These are phyloP conservation scores for Spiromastix sp. DNA, from an alignment of 2,329 filamentous ascomycete genomes.

Conservation along the genomic window DNA sequence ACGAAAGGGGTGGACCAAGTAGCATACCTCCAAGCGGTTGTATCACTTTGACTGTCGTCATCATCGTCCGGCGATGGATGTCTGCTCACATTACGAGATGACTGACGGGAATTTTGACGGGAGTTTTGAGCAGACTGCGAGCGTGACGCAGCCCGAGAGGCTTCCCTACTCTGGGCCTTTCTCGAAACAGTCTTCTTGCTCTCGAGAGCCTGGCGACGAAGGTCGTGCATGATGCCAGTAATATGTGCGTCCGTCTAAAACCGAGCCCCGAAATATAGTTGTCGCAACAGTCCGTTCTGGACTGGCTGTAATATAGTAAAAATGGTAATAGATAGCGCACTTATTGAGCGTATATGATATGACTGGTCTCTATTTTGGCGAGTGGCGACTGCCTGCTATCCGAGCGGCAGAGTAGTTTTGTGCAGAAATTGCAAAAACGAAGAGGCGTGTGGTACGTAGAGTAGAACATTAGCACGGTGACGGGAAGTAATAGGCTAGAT, in stretches of 20 bases:
- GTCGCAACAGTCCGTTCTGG: background rate
- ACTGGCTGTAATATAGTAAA: background rate
- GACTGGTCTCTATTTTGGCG: background rate
- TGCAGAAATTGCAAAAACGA: no score
- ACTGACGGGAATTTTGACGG: slow-evolving; percentile 42
- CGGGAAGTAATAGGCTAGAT: no score
- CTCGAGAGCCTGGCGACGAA: slow-evolving; percentile 50
- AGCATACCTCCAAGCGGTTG: slow-evolving; percentile 46
- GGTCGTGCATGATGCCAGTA: slow-evolving; percentile 34
- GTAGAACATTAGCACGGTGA: no score
- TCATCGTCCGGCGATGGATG: slow-evolving; percentile 52
- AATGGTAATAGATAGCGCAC: background rate
- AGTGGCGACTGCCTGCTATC: background rate
- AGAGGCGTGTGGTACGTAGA: no score
- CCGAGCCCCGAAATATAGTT: no score
- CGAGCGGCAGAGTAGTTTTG: background rate
- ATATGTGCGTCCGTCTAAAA: no score
- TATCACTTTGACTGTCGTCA: slow-evolving; percentile 39
- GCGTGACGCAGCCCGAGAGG: slow-evolving; percentile 43
- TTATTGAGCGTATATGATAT: background rate
- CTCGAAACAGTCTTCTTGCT: slow-evolving; percentile 55
- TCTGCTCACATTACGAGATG: slow-evolving; percentile 44
- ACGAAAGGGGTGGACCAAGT: slow-evolving; percentile 2
- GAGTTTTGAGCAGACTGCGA: slow-evolving; percentile 43
- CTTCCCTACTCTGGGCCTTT: slow-evolving; percentile 38